phyloP scores from a whole-genome alignment of 768 basidiomycete genomes.

The Suillus lakei region DNA sequence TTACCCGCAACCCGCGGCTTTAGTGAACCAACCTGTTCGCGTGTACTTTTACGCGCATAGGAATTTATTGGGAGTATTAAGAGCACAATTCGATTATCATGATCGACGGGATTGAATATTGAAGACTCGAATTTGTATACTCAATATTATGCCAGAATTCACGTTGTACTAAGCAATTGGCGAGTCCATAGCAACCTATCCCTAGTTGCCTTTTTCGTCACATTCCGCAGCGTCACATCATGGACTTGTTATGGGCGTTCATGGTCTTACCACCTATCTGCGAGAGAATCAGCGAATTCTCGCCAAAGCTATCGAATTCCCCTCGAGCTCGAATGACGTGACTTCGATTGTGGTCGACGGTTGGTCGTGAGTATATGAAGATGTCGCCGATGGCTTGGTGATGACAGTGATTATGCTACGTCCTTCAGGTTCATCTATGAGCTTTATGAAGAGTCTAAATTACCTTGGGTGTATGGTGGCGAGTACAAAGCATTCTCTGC shows the following conservation, averaged over 20 bases:
- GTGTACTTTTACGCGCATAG: background rate
- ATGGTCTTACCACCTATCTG: constrained; percentile 56
- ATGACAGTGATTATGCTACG: constrained; percentile 13
- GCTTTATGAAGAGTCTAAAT: constrained; percentile 57
- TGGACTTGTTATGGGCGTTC: constrained; percentile 49
- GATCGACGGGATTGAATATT: background rate
- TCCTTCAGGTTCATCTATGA: constrained; percentile 73
- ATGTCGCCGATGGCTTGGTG: constrained; percentile 13
- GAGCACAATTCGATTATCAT: background rate
- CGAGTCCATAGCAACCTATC: background rate
- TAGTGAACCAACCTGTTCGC: background rate
- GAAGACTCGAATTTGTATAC: background rate
- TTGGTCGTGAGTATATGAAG: constrained; percentile 73
- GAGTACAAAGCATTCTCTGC: constrained; percentile 65
- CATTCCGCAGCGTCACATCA: background rate
- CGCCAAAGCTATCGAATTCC: constrained; percentile 41
- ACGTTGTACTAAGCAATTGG: background rate
- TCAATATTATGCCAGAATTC: background rate
- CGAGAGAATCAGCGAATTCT: constrained; percentile 49
- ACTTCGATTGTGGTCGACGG: constrained; percentile 76
- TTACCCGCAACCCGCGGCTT: background rate
- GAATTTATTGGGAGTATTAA: background rate
- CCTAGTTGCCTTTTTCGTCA: constrained; percentile 7
- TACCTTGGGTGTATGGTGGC: constrained; percentile 89
- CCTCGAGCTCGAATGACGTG: constrained; percentile 14